Evolutionary conservation across 139 green algal species (phyloP), one percentile per base, ranked within the genome.

Genomic region (Volvox reticuliferus): DNA sequence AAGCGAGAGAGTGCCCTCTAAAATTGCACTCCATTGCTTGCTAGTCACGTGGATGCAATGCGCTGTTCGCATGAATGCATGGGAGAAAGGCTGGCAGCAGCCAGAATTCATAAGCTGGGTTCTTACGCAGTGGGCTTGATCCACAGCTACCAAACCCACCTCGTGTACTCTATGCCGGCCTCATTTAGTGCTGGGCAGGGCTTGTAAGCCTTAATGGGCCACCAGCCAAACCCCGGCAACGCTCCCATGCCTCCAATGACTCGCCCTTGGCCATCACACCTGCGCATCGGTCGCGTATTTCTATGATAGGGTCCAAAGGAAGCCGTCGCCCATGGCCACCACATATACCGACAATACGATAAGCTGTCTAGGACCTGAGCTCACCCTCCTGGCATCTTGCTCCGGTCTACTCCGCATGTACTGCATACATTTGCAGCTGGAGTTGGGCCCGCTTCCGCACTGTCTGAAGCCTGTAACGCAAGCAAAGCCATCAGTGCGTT

Each of bases 181-280:
- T 93, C 82, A 5, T 90, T 87, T 33, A 95, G 93, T 16, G 90
- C 92, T 32, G 95, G 89, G 88, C 97, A 99, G 1, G 97, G 97
- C 32, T 96, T 89, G 90, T 99, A 99, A 0, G 96, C 97, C 94
- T 99, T 99, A 89, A 99, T 98, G 16, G 97, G 97, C 93, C 95
- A 99, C 97, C 97, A 98, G 2, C 93, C 91, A 87, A 98, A 97
- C 36, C 95, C 95, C 3, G 95, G 95, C 26, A 98, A 50, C 0
- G 96, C 93, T 1, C 93, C 97, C 35, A 99, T 84, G 32, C 97
- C 97, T 33, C 97, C 97, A 2, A 95, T 92, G 1, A 97, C 92
- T 19, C 97, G 91, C 0, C 97, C 97, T 82, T 95, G 84, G 24
- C 93, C 92, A 68, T 98, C 95, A 87, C 97, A 98, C 28, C 95